Percentiles rank a stretch among this genome's conserved stretches.
Conservation (phyloP, 148 eudicot species). For the Silene conica region DNA sequence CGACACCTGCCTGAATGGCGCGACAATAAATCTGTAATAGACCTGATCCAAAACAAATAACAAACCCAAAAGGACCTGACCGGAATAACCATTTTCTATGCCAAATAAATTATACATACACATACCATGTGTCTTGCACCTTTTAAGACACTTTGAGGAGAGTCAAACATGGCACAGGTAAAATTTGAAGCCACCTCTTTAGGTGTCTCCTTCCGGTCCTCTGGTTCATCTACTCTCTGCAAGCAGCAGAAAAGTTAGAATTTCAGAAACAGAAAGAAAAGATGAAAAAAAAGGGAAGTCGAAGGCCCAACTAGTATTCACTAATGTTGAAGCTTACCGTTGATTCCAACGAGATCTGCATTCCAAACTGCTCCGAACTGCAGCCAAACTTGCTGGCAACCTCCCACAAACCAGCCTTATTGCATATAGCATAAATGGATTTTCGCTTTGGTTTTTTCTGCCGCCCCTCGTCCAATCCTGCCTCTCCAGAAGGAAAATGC, state of each 20-base stretch:
- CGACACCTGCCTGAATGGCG: too few species aligned
- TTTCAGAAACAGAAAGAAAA: slow-evolving; percentile 6
- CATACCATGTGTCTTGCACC: slow-evolving; percentile 99
- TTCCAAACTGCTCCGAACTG: slow-evolving; percentile 96
- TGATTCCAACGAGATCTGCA: slow-evolving; percentile 70
- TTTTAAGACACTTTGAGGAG: slow-evolving; percentile 75
- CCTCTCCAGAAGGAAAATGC: slow-evolving; percentile 95
- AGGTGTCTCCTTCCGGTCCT: slow-evolving; percentile 92
- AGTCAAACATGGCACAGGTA: slow-evolving; percentile 76
- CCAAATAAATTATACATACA: not conserved
- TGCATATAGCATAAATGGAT: slow-evolving; percentile 70
- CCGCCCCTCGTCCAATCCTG: slow-evolving; percentile 78
- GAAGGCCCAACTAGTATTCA: slow-evolving; percentile 6
- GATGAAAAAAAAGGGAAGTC: not conserved
- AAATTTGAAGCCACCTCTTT: slow-evolving; percentile 88
- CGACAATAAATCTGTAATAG: too few species aligned
- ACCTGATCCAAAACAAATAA: too few species aligned
- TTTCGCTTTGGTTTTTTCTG: slow-evolving; percentile 85
- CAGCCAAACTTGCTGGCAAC: slow-evolving; percentile 92
- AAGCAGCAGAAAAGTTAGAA: slow-evolving; percentile 15
- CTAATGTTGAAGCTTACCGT: slow-evolving; percentile 31
- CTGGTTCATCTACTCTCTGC: slow-evolving; percentile 80
- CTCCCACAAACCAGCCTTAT: slow-evolving; percentile 95
- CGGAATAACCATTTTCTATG: too few species aligned
- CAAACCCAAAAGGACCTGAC: too few species aligned